Evolutionary conservation across 2,329 filamentous ascomycete genomes (phyloP).

Genomic region (Epicoccum sorghinum): DNA sequence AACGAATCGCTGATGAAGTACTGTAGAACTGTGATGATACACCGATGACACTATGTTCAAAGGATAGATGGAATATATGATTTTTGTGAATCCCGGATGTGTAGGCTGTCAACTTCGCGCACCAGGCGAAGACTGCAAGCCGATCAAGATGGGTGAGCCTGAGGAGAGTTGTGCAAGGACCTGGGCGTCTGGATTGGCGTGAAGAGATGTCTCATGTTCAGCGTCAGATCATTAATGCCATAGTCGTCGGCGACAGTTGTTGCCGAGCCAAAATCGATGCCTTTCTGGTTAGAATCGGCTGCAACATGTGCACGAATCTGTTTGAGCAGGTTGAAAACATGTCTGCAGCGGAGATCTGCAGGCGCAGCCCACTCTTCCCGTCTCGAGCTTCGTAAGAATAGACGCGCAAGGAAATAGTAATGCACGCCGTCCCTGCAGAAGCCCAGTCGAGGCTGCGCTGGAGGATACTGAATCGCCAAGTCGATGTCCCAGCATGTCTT

Average conservation of each 20-base stretch:
- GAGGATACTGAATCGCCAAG: conserved; percentile 70
- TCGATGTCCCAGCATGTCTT: conserved; percentile 75
- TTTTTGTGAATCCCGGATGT: conserved; percentile 2
- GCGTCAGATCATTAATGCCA: conserved; percentile 66
- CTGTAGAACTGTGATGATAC: conserved; percentile 27
- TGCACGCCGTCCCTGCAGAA: conserved; percentile 75
- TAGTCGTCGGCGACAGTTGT: conserved; percentile 72
- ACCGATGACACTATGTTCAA: conserved; percentile 26
- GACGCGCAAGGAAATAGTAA: conserved; percentile 74
- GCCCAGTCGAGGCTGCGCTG: conserved; percentile 65
- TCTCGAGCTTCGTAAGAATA: conserved; percentile 66
- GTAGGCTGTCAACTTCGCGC: conserved; percentile 2
- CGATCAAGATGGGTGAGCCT: conserved; percentile 3
- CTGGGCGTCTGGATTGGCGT: conserved; percentile 57
- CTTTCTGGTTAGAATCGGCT: conserved; percentile 67
- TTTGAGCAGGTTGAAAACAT: conserved; percentile 66
- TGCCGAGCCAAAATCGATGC: conserved; percentile 71
- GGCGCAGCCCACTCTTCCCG: conserved; percentile 60
- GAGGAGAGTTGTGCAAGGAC: conserved; percentile 5
- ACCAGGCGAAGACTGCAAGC: not conserved
- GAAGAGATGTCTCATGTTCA: conserved; percentile 76
- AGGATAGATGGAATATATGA: conserved; percentile 18
- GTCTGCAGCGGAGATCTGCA: conserved; percentile 65
- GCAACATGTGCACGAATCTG: conserved; percentile 66
- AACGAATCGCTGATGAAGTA: conserved; percentile 21